Base-by-base conservation (phyloP, 2,329 filamentous ascomycete species). In the Ilyonectria mors-panacis region DNA sequence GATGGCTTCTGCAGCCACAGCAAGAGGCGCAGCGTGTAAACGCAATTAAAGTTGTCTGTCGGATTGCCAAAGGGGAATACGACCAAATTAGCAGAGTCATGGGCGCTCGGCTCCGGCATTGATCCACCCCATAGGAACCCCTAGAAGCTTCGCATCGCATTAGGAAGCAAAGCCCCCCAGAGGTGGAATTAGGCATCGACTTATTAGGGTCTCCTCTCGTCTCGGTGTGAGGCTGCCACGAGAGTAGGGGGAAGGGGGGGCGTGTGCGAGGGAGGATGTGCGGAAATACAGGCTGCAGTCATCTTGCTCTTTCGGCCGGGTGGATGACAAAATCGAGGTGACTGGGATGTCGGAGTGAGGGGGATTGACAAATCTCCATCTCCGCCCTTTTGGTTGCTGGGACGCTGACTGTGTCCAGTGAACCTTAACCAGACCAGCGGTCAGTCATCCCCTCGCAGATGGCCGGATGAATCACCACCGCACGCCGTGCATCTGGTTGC, bases 351-450 rank as follows among this genome's bases (percentile, higher is more conserved):
- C 57, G 45, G 57, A 42, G 30, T 59, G 57, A 28, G 17, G 39
- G 37, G 26, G 3, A 28, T 9, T 35, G 50, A 53, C 57, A 66
- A 56, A 59, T 59, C 63, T 61, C 57, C 63, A 58, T 59, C 63
- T 66, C 63, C 63, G 63, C 63, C 51, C 33, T 60, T 57, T 53
- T 42, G 57, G 57, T 61, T 59, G 47, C 37, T 39, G 53, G 59
- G 63, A 48, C 53, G 63, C 63, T 61, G 63, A 57, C 57, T 57
- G 53, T 54, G 44, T 15, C 51, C 51, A 45, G 42, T 28, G 45
- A 66, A 66, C 53, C 59, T 56, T 56, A 63, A 62, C 59, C 33
- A 63, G 59, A 63, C 59, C 50, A 61, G 63, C 63, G 63, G 63
- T 66, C 62, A 64, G 62, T 45, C 44, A 45, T 6, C 50, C 30